Conservation (phyloP, 2,329 filamentous ascomycete genomes). For the Botrytis elliptica region DNA sequence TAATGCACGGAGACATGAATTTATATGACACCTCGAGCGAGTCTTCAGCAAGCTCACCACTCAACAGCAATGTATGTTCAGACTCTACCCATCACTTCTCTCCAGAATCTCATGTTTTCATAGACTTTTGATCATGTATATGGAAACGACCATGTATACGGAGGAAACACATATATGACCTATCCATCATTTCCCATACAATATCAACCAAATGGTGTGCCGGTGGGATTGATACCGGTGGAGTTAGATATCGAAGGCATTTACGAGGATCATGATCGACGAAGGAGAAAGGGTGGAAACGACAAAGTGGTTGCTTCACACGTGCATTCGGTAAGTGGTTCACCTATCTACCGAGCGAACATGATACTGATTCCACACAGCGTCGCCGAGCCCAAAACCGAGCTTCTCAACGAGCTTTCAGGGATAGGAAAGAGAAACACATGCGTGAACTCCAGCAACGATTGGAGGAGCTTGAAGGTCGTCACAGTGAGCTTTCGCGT, state of each 20-base stretch:
- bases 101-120: slow-evolving; percentile 22
- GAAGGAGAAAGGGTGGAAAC: slow-evolving; percentile 35
- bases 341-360: background rate
- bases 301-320: slow-evolving; percentile 38
- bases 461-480: slow-evolving; percentile 53
- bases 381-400: slow-evolving; percentile 60
- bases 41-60: slow-evolving; percentile 37
- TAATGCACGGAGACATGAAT: slow-evolving; percentile 32
- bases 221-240: slow-evolving; percentile 37
- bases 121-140: slow-evolving; percentile 23
- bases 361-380: slow-evolving; percentile 38
- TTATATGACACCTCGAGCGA: slow-evolving; percentile 39
- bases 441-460: slow-evolving; percentile 62
- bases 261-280: slow-evolving; percentile 39
- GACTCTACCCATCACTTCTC: background rate
- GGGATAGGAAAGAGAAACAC: slow-evolving; percentile 63
- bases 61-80: slow-evolving; percentile 35
- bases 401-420: slow-evolving; percentile 59
- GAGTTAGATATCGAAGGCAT: slow-evolving; percentile 39
- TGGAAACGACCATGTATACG: slow-evolving; percentile 34
- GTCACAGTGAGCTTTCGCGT: slow-evolving; percentile 54
- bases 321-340: slow-evolving; percentile 37
- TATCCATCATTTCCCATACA: slow-evolving; percentile 37
- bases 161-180: slow-evolving; percentile 31
- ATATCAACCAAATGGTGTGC: slow-evolving; percentile 32